These are phyloP conservation scores for Stephanodiscus triporus DNA, from an alignment of 108 stramenopile species.

Conservation along the genomic window DNA sequence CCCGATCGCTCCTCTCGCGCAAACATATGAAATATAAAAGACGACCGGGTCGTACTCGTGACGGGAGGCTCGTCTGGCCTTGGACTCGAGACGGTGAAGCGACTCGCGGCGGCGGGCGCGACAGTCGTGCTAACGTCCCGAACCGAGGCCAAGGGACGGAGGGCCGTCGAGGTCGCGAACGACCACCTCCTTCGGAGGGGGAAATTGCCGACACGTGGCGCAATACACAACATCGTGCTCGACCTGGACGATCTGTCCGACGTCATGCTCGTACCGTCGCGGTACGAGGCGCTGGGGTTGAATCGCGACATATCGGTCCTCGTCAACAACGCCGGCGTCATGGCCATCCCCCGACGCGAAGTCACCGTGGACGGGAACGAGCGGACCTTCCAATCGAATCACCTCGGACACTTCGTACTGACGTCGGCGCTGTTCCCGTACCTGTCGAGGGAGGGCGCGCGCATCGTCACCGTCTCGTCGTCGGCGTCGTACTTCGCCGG, in stretches of 20 bases:
- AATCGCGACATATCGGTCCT: constrained; percentile 62
- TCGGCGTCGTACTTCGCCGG: constrained; percentile 44
- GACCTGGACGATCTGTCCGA: constrained; percentile 56
- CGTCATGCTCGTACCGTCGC: constrained; percentile 41
- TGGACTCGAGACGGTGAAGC: constrained; percentile 74
- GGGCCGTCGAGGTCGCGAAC: constrained; percentile 46
- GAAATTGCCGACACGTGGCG: constrained; percentile 25
- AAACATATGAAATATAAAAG: background rate
- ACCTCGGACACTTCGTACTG: constrained; percentile 77
- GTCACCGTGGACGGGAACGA: constrained; percentile 74
- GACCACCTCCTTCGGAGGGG: constrained; percentile 38
- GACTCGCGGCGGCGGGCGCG: constrained; percentile 67
- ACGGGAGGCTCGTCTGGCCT: constrained; percentile 77
- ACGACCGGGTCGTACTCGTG: constrained; percentile 57
- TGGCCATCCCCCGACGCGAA: constrained; percentile 53
- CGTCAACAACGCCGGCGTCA: constrained; percentile 84
- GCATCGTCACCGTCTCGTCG: constrained; percentile 70
- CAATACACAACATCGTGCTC: constrained; percentile 1
- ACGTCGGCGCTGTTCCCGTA: constrained; percentile 54
- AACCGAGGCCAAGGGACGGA: constrained; percentile 51
- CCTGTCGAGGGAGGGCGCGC: constrained; percentile 28
- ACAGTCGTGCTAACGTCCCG: constrained; percentile 70
- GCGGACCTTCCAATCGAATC: constrained; percentile 71
- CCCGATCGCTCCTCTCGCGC: too few relatives aligned
- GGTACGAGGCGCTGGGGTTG: constrained; percentile 31